Base-by-base conservation (phyloP, 495 filamentous ascomycete genomes). In the Parathielavia hyrcaniae region DNA sequence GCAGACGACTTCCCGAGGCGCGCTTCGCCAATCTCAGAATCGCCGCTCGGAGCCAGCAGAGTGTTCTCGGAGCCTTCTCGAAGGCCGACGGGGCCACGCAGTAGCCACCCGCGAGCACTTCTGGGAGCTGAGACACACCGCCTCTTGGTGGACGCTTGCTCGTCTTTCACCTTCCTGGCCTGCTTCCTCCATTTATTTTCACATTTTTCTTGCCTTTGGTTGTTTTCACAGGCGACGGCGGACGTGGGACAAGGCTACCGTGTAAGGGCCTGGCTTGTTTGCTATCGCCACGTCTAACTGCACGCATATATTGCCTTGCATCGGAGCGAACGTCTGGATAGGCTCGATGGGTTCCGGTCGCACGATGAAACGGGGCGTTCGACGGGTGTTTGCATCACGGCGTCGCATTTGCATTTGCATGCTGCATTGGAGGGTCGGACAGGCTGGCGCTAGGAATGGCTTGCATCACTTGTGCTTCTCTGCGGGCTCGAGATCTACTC, bases 1-100 rank as follows among this genome's bases (percentile, higher is more conserved):
- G 84, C 11, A 89, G 81, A 69, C 75, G 90, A 45, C 75, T 93
- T 41, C 75, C 89, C 6, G 92, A 97, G 69, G 75, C 82, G 4
- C 73, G 78, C 59, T 97, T 92, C 69, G 75, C 75, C 36, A 75
- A 74, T 52, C 60, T 88, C 63, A 80, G 80, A 64, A 63, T 88
- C 46, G 83, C 81, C 45, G 61, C 77, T 5, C 77, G 76, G 61
- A 76, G 82, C 13, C 86, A 89, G 69, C 73, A 73, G 63, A 86
- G 84, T 71, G 81, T 90, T 59, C 63, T 69, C 35, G 60, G 58
- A 40, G 61, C 55, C 59, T 66, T 71, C 63, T 63, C 61, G 55
- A 69, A 63, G 50, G 35, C 56, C 51, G 50, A 55, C 57, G 57
- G 60, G 58, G 64, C 43, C 54, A 48, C 58, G 64, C 58, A 57